Evolutionary conservation across 2,329 filamentous ascomycete genomes (phyloP), one percentile per base, ranked within the genome.

Genomic region (Penicillium sp.): DNA sequence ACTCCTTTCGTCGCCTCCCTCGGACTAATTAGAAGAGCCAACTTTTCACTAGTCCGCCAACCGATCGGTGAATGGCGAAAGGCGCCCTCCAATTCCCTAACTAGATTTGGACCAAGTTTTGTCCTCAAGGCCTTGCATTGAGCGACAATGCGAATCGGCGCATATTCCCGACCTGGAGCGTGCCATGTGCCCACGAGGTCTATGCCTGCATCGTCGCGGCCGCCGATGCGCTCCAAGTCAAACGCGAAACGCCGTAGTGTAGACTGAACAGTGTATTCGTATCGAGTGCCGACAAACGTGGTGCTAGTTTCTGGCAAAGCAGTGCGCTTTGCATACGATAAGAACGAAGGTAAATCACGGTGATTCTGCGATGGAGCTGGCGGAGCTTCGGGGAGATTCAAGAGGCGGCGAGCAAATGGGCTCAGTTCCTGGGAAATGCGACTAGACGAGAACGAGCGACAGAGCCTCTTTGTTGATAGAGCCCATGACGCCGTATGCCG

Each of bases 1-100:
- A 95, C 85, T 1, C 92, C 93, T 66, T 84, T 88, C 0, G 91
- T 96, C 30, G 91, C 88, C 53, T 84, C 79, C 59, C 81, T 79
- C 61, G 86, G 84, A 3, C 84, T 82, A 23, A 89, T 87, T 54
- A 97, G 72, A 16, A 96, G 66, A 0, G 85, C 92, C 33, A 96
- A 69, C 5, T 89, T 84, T 14, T 81, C 79, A 1, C 77, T 69
- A 0, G 81, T 83, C 53, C 84, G 79, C 89, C 89, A 96, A 0
- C 86, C 87, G 0, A 81, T 75, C 1, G 91, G 91, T 6, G 89
- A 88, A 12, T 85, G 86, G 1, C 80, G 79, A 66, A 94, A 88
- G 0, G 90, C 84, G 3, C 93, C 93, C 51, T 79, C 77, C 4
- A 79, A 63, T 58, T 79, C 77, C 18, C 77, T 70, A 16, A 79